Evolutionary conservation across 305 asterid species (phyloP), one percentile per base, ranked within the genome.

Genomic region (Lippia alba): DNA sequence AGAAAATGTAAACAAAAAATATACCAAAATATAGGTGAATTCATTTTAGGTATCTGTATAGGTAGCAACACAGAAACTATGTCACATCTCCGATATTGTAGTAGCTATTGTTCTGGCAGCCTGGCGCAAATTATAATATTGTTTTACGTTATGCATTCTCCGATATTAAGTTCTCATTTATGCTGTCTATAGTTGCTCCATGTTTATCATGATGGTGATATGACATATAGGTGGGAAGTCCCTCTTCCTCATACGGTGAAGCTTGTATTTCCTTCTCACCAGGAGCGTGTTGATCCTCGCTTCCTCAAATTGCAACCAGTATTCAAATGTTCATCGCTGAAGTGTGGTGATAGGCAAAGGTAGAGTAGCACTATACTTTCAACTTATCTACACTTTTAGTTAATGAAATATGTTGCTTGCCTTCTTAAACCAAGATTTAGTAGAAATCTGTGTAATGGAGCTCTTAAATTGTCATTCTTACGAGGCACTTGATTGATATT

Each of bases 211-310:
- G 69, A 70, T 59, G 12, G 64, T 78, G 20, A 49, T 69, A 56
- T 79, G 57, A 17, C 64, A 65, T 82, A 80, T 86, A 92, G 98
- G 86, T 94, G 99, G 99, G 96, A 94, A 79, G 91, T 94, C 72
- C 99, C 99, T 80, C 85, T 82, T 71, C 98, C 97, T 74, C 90
- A 66, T 67, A 70, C 86, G 3, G 76, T 87, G 71, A 81, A 87
- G 84, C 81, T 41, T 70, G 78, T 88, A 67, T 94, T 76, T 85
- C 84, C 91, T 67, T 68, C 78, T 70, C 62, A 55, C 55, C 80
- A 84, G 79, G 85, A 90, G 79, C 82, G 74, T 50, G 82, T 81
- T 78, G 98, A 90, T 86, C 98, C 99, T 19, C 98, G 98, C 64
- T 94, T 94, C 81, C 66, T 94, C 73, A 87, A 89, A 74, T 66